Percentiles rank a stretch among this genome's conserved stretches.
Evolutionary conservation across 2,329 filamentous ascomycete species (phyloP).

Genomic region (Fusarium sp.): DNA sequence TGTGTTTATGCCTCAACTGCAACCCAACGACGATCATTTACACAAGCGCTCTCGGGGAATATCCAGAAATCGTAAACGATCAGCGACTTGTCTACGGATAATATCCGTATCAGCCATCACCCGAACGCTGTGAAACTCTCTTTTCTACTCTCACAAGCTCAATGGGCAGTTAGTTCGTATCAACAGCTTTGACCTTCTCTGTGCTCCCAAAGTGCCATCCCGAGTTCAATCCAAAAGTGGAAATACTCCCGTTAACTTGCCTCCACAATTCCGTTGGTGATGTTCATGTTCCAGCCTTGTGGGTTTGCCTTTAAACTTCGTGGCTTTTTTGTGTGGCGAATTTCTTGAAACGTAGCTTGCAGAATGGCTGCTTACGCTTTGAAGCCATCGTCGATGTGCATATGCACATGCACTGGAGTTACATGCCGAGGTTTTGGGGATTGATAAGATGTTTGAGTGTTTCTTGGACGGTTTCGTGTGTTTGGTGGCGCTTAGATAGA

Average conservation of each 20-base stretch:
- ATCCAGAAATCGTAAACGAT: slow-evolving; percentile 30
- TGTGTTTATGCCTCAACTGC: slow-evolving; percentile 30
- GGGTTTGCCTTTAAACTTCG: background rate
- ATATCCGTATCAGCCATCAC: slow-evolving; percentile 33
- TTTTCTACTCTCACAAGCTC: background rate
- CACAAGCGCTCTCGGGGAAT: slow-evolving; percentile 20
- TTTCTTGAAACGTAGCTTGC: slow-evolving; percentile 2
- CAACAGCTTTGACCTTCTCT: background rate
- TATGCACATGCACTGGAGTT: background rate
- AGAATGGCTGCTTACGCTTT: background rate
- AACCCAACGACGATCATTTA: slow-evolving; percentile 27
- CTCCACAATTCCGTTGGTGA: slow-evolving; percentile 15
- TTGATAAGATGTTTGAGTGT: background rate
- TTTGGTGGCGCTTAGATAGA: background rate
- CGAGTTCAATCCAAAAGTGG: slow-evolving; percentile 22
- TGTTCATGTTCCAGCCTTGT: slow-evolving; percentile 32
- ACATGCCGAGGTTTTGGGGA: background rate
- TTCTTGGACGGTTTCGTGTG: background rate
- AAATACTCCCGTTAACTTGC: slow-evolving; percentile 31
- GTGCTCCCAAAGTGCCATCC: slow-evolving; percentile 25
- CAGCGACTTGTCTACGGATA: slow-evolving; percentile 13
- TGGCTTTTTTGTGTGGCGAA: slow-evolving; percentile 4
- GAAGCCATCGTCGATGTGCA: background rate
- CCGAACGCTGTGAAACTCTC: slow-evolving; percentile 32
- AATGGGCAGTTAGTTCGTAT: background rate